Percentiles rank a stretch among this genome's conserved stretches.
Evolutionary conservation across 768 basidiomycete genomes (phyloP).

Genomic region (Filobasidium floriforme): DNA sequence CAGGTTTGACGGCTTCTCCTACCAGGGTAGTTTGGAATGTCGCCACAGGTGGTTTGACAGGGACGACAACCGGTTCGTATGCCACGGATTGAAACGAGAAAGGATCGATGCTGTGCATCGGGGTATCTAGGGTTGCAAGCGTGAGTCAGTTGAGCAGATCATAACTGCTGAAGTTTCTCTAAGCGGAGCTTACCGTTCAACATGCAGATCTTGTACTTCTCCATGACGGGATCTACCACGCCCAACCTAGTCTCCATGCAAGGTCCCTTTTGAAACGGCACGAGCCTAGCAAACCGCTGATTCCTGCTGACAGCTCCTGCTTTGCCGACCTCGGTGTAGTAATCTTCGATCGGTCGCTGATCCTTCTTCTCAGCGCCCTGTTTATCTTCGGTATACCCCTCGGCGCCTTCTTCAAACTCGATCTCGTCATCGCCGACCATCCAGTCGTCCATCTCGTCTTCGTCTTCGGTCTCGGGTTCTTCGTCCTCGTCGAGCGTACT

Average conservation of each 20-base stretch:
- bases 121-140: constrained; percentile 29
- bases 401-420: constrained; percentile 58
- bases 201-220: constrained; percentile 65
- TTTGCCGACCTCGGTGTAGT: not conserved
- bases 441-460: constrained; percentile 45
- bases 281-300: constrained; percentile 46
- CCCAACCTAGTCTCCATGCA: constrained; percentile 68
- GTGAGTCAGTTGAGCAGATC: not conserved
- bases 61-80: not conserved
- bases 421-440: constrained; percentile 24
- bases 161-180: not conserved
- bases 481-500: constrained; percentile 59
- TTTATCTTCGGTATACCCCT: constrained; percentile 49
- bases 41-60: not conserved
- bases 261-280: constrained; percentile 75
- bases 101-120: constrained; percentile 34
- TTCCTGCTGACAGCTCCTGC: constrained; percentile 8
- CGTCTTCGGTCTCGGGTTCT: constrained; percentile 34
- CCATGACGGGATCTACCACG: constrained; percentile 61
- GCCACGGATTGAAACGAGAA: constrained; percentile 28
- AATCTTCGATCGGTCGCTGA: constrained; percentile 51
- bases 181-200: constrained; percentile 62
- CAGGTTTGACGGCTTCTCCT: constrained; percentile 6
- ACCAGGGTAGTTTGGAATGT: constrained; percentile 7
- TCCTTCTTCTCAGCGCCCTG: constrained; percentile 66